A percentile compares a stretch with the other conserved stretches of the same genome.
phyloP scores from a whole-genome alignment of 2,329 filamentous ascomycete species.

The Aspergillus ruber region DNA sequence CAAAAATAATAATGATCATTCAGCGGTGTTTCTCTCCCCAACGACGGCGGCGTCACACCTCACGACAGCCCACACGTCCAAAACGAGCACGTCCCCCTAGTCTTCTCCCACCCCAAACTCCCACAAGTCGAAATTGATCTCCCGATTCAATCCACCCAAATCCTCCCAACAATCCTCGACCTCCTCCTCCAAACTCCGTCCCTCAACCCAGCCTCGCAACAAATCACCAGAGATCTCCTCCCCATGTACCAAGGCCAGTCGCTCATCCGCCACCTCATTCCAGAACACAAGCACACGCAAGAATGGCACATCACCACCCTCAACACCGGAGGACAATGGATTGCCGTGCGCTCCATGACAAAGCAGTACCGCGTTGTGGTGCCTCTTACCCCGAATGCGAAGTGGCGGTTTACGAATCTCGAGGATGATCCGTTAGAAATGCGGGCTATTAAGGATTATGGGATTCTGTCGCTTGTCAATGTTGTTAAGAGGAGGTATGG shows the following conservation, averaged over 20 bases:
- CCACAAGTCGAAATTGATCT: constrained; percentile 22
- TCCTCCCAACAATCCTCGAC: constrained; percentile 27
- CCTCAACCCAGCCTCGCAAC: constrained; percentile 15
- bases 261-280: constrained; percentile 21
- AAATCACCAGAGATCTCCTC: constrained; percentile 19
- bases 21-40: constrained; percentile 29
- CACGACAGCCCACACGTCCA: constrained; percentile 28
- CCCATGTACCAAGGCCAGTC: constrained; percentile 29
- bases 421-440: constrained; percentile 20
- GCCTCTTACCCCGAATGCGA: constrained; percentile 24
- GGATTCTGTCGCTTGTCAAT: constrained; percentile 14
- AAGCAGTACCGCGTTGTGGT: constrained; percentile 24
- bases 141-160: constrained; percentile 24
- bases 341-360: constrained; percentile 25
- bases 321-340: constrained; percentile 29
- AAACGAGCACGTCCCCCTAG: constrained; percentile 29
- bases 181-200: constrained; percentile 26
- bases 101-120: constrained; percentile 26
- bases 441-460: constrained; percentile 18
- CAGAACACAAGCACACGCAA: constrained; percentile 13
- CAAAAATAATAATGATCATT: constrained; percentile 1
- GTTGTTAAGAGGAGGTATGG: constrained; percentile 14
- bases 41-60: constrained; percentile 27
- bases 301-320: constrained; percentile 31
- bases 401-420: constrained; percentile 28